Base-by-base conservation (phyloP, 1,284 basidiomycete genomes). In the Naganishia cerealis region DNA sequence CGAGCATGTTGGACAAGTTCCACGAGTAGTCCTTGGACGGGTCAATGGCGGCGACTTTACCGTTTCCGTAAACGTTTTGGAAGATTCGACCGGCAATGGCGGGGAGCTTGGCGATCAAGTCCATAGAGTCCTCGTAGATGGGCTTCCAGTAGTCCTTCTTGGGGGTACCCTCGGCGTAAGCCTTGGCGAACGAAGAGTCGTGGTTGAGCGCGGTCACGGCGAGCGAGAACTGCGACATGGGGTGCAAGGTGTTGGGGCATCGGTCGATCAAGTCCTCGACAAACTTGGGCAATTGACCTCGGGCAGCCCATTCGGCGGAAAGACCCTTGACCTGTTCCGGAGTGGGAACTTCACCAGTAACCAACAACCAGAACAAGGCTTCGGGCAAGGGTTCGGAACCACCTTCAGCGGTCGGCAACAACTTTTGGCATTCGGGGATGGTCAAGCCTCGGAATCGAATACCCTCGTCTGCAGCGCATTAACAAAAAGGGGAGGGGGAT, bases 131-230 rank as follows among this genome's bases (percentile, higher is more conserved):
- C 79, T 99, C 95, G 73, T 94, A 95, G 67, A 89, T 90, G 69
- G 92, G 89, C 75, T 90, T 88, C 95, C 95, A 99, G 86, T 98
- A 98, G 69, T 98, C 94, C 81, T 89, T 90, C 86, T 99, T 99
- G 79, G 88, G 88, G 76, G 95, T 86, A 74, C 95, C 95, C 75
- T 91, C 85, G 72, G 90, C 88, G 84, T 98, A 98, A 13, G 92
- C 93, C 82, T 93, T 92, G 73, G 95, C 93, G 78, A 98, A 98
- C 67, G 92, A 91, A 33, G 94, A 97, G 83, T 97, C 90, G 82
- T 98, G 94, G 85, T 96, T 97, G 69, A 94, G 86, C 90, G 94
- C 92, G 74, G 92, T 94, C 74, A 94, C 91, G 71, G 93, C 94
- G 77, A 95, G 84, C 79, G 89, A 89, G 84, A 97, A 95, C 83